Evolutionary conservation across 345 rosid species (phyloP).

Genomic region (Pugionium cornutum): DNA sequence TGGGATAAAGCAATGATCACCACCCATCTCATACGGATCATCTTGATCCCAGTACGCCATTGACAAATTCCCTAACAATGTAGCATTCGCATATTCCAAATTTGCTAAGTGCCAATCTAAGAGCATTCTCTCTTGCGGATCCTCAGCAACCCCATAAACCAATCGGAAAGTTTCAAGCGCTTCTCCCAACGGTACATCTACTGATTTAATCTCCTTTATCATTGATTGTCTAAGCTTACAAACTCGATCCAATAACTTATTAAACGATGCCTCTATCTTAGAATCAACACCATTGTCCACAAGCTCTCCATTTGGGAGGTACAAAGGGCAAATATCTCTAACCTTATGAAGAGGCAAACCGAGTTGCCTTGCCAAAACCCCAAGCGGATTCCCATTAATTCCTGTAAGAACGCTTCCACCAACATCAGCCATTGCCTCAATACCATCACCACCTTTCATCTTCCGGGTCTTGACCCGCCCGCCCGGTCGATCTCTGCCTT

Average conservation of each 20-base stretch:
- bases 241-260: slow-evolving; percentile 83
- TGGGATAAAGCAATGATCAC: slow-evolving; percentile 95
- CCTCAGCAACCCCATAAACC: slow-evolving; percentile 79
- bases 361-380: slow-evolving; percentile 87
- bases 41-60: slow-evolving; percentile 99
- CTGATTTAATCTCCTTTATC: slow-evolving; percentile 88
- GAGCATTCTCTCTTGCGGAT: slow-evolving; percentile 77
- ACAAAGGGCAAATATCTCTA: slow-evolving; percentile 89
- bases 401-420: slow-evolving; percentile 98
- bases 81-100: slow-evolving; percentile 92
- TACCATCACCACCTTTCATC: slow-evolving; percentile 81
- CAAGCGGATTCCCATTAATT: slow-evolving; percentile 89
- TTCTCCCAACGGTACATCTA: slow-evolving; percentile 79
- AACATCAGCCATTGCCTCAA: slow-evolving; percentile 77
- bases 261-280: slow-evolving; percentile 77
- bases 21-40: slow-evolving; percentile 98
- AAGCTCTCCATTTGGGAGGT: slow-evolving; percentile 75
- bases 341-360: slow-evolving; percentile 95
- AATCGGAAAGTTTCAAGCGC: slow-evolving; percentile 83
- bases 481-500: slow-evolving; percentile 81
- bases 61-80: slow-evolving; percentile 79
- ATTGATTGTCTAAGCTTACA: slow-evolving; percentile 95
- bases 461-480: slow-evolving; percentile 85
- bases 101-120: slow-evolving; percentile 95
- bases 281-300: slow-evolving; percentile 81